Evolutionary conservation across 1,284 basidiomycete species (phyloP), one percentile per base, ranked within the genome.

Genomic region (Tetrapyrgos nigripes): DNA sequence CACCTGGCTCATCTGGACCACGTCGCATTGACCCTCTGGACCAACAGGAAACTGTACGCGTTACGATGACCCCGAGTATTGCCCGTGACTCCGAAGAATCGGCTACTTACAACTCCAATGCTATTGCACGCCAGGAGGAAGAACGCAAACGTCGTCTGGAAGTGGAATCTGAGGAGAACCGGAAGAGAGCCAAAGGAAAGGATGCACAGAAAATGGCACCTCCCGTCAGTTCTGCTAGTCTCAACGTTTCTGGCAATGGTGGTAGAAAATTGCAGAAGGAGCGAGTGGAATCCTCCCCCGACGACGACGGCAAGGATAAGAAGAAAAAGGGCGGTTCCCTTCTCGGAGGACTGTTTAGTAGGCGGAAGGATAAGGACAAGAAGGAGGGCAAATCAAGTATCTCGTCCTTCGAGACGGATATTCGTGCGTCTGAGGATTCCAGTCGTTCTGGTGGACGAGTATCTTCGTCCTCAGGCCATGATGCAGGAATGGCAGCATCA

Each of bases 11-110:
- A 3, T 53, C 52, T 28, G 44, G 35, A n/a, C 33, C 53, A 8
- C 53, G 37, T 40, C 37, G 37, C 19, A 40, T 50, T 29, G 56
- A 58, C 48, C 56, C 56, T 29, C 35, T 58, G 6, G 56, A 55
- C 33, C 51, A 50, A 37, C 51, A 78, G 1, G 92, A 90, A 65
- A 93, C 92, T 3, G 81, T 83, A 56, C 88, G 92, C 64, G 79
- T 94, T 57, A 88, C 87, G 1, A 88, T 84, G 51, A 95, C 93
- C 0, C 93, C 93, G 1, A 77, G 83, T 2, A 87, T 95, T 37
- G 90, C 87, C 13, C 84, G 87, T 9, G 85, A 85, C 19, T 72
- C 76, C 4, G 79, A 80, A 35, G 64, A 61, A n/a, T 31, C 35
- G 26, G 29, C 33, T 28, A 3, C 63, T 82, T 23, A 70, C 80